phyloP scores from a whole-genome alignment of 495 filamentous ascomycete species.

The Massariosphaeria phaeospora region DNA sequence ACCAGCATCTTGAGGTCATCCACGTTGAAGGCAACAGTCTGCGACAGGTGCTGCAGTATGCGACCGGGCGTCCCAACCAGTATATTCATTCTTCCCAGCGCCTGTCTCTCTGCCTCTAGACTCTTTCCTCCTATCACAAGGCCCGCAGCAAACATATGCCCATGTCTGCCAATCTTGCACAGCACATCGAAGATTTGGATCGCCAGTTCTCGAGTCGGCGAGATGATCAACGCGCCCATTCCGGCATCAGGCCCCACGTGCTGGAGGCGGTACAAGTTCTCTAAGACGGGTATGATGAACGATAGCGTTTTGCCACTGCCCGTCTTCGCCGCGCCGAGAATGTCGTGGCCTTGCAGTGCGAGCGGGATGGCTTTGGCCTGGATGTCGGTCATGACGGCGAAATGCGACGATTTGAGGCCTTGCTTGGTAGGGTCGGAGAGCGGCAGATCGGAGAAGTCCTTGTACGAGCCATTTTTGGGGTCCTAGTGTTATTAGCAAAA shows the following conservation, averaged over 20 bases:
- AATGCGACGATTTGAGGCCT: conserved; percentile 82
- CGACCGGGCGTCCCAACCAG: conserved; percentile 92
- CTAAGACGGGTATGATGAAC: conserved; percentile 86
- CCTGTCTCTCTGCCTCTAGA: conserved; percentile 79
- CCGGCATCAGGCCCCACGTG: conserved; percentile 85
- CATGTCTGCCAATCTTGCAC: conserved; percentile 77
- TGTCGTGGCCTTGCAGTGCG: conserved; percentile 80
- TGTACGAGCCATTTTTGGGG: conserved; percentile 31
- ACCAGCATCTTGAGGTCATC: conserved; percentile 89
- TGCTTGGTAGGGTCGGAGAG: conserved; percentile 76
- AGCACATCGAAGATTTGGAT: conserved; percentile 97
- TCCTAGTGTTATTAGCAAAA: conserved; percentile 33
- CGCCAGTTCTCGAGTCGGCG: conserved; percentile 89
- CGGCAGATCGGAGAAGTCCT: conserved; percentile 72
- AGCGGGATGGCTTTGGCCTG: conserved; percentile 80
- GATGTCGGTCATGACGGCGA: conserved; percentile 84
- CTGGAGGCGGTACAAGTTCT: conserved; percentile 86
- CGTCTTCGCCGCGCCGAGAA: conserved; percentile 94
- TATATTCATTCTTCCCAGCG: conserved; percentile 92
- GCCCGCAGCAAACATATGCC: conserved; percentile 85
- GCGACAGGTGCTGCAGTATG: conserved; percentile 93
- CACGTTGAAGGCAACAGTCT: conserved; percentile 85
- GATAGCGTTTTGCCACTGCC: conserved; percentile 95
- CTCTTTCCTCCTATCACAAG: conserved; percentile 93
- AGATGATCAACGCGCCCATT: conserved; percentile 85